Conservation (phyloP, 176 grass and related monocot genomes). For the Bothriochloa decipiens region DNA sequence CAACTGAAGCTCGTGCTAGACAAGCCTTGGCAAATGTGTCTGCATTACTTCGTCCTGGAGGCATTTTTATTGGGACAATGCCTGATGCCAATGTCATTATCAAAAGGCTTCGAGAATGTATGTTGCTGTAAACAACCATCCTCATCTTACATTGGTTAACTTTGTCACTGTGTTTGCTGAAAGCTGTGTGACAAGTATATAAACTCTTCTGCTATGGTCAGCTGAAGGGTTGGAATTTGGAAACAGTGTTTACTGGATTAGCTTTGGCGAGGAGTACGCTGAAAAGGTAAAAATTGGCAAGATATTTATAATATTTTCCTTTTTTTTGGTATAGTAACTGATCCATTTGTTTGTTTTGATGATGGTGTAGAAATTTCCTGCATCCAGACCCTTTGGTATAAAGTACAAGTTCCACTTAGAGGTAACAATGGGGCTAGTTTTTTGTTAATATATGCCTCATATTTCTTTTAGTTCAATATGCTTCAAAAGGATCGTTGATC, state of each 20-base stretch:
- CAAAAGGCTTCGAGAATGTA: constrained; percentile 69
- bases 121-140: not conserved
- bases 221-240: constrained; percentile 97
- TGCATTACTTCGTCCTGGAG: constrained; percentile 89
- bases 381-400: constrained; percentile 89
- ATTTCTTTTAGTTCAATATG: constrained; percentile 16
- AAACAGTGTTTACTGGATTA: constrained; percentile 87
- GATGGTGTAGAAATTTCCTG: constrained; percentile 74
- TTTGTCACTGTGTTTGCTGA: constrained; percentile 12
- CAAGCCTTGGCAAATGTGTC: constrained; percentile 89
- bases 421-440: constrained; percentile 48
- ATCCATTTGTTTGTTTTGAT: constrained; percentile 18
- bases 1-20: constrained; percentile 87
- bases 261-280: constrained; percentile 77
- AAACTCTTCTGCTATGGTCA: constrained; percentile 45
- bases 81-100: constrained; percentile 97
- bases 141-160: constrained; percentile 35
- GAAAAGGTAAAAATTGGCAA: constrained; percentile 59
- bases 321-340: constrained; percentile 34
- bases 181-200: constrained; percentile 30
- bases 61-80: constrained; percentile 95
- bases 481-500: not conserved
- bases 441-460: not conserved
- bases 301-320: not conserved
- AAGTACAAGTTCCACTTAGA: constrained; percentile 99